phyloP scores from a whole-genome alignment of 306 rosid species.

The Prinsepia uniflora region DNA sequence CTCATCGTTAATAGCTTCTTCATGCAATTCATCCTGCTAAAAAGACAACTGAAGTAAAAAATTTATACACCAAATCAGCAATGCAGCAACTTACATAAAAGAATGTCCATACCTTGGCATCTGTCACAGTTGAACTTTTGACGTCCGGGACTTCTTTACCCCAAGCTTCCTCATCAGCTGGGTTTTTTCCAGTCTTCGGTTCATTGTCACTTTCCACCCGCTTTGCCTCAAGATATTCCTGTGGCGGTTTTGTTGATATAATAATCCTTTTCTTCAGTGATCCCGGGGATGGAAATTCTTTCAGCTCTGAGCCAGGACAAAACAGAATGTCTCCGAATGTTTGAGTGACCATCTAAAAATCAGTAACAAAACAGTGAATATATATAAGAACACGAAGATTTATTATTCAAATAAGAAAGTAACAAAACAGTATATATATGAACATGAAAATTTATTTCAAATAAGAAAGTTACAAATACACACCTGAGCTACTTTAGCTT shows the following conservation, averaged over 20 bases:
- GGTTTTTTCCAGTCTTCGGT: constrained; percentile 36
- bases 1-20: constrained; percentile 42
- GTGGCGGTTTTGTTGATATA: constrained; percentile 97
- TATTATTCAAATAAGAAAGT: constrained; percentile 6
- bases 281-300: constrained; percentile 92
- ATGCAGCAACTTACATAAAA: constrained; percentile 10
- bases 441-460: constrained; percentile 9
- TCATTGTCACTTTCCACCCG: constrained; percentile 52
- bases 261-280: constrained; percentile 73
- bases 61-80: constrained; percentile 18
- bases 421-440: constrained; percentile 25
- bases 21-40: constrained; percentile 43
- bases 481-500: constrained; percentile 91
- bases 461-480: constrained; percentile 20
- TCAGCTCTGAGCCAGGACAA: constrained; percentile 63
- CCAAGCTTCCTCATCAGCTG: constrained; percentile 73
- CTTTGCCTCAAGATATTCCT: constrained; percentile 77
- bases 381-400: constrained; percentile 18
- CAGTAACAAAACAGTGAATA: constrained; percentile 18
- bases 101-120: constrained; percentile 58
- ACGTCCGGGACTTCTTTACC: constrained; percentile 67
- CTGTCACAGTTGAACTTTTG: constrained; percentile 33
- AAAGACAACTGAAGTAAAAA: constrained; percentile 24
- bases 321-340: constrained; percentile 78
- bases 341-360: constrained; percentile 65